Evolutionary conservation across 768 basidiomycete genomes (phyloP), one percentile per base, ranked within the genome.

Genomic region (Trametes meyenii): DNA sequence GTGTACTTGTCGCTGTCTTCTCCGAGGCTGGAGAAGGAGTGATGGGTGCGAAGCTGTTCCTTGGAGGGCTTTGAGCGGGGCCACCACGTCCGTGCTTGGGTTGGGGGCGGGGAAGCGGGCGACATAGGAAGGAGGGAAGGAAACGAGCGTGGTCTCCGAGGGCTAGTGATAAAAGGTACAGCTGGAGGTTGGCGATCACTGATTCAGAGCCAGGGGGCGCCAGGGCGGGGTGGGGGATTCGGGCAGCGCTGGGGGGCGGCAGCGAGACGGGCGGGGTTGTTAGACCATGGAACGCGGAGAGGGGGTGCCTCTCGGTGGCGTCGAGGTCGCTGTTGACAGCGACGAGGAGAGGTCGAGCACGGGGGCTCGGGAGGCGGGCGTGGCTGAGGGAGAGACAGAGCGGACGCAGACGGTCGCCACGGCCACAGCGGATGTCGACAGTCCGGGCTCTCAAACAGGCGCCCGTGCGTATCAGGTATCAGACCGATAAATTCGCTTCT

Each of bases 41-140:
- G 56, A 46, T 59, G 58, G 5, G 63, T 38, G 26, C 64, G 67
- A 19, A 67, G 54, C 26, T 61, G 51, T 44, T 70, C 71, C 63
- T 65, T 70, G 55, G 70, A 58, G 52, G 73, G 53, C 55, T 73
- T 73, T 29, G 73, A 68, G 53, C 75, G 71, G 19, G 73, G 72
- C 74, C 75, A 76, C 75, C 74, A 76, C 53, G 65, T 67, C 60
- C 71, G 62, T 66, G 65, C 42, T 56, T 56, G 48, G 12, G 66
- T 24, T 26, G 66, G 51, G 43, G 62, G 33, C 26, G 66, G 50
- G 68, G 64, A 55, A 24, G 68, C 57, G 33, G 70, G 59, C 38
- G 60, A 65, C 71, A 72, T 72, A 64, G 56, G 61, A 59, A 61
- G 50, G 58, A 57, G 61, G 29, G 59, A 63, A 67, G 66, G 62